Evolutionary conservation across 2,329 filamentous ascomycete species (phyloP).

Genomic region (Penicillium sp.): DNA sequence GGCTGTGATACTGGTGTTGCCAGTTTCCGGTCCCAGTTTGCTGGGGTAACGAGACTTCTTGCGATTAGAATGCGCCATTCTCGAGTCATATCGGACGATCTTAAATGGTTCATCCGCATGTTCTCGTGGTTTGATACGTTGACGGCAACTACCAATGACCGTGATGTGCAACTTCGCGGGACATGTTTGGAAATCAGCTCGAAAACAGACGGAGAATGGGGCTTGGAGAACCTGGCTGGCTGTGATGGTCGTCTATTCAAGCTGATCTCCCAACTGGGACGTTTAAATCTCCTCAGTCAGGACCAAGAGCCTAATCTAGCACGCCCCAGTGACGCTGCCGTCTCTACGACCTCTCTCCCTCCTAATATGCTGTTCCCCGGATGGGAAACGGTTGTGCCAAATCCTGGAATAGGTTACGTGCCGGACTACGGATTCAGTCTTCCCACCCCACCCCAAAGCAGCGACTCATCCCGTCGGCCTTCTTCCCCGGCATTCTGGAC

Average conservation of each 20-base stretch:
- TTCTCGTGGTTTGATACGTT: slow-evolving; percentile 96
- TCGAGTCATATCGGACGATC: slow-evolving; percentile 62
- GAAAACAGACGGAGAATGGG: slow-evolving; percentile 64
- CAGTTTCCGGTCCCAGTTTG: slow-evolving; percentile 89
- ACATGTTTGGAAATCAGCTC: slow-evolving; percentile 61
- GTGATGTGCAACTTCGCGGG: slow-evolving; percentile 73
- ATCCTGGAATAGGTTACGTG: slow-evolving; percentile 41
- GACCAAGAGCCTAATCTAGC: slow-evolving; percentile 43
- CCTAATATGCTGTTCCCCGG: slow-evolving; percentile 34
- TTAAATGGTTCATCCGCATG: slow-evolving; percentile 79
- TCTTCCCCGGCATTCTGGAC: slow-evolving; percentile 62
- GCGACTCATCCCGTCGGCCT: slow-evolving; percentile 19
- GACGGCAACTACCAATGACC: slow-evolving; percentile 85
- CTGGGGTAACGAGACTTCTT: slow-evolving; percentile 86
- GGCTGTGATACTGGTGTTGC: slow-evolving; percentile 91
- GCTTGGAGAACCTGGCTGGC: slow-evolving; percentile 78
- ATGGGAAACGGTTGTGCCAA: slow-evolving; percentile 17
- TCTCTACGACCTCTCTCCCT: slow-evolving; percentile 32
- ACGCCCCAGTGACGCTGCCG: slow-evolving; percentile 22
- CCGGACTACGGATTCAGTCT: slow-evolving; percentile 30
- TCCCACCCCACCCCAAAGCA: slow-evolving; percentile 27
- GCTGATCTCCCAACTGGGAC: slow-evolving; percentile 75
- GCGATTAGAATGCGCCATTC: slow-evolving; percentile 65
- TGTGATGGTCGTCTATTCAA: slow-evolving; percentile 86
- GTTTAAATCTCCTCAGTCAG: slow-evolving; percentile 80